Base-by-base conservation (phyloP, 2,329 filamentous ascomycete genomes). In the Aspergillus puulaauensis region DNA sequence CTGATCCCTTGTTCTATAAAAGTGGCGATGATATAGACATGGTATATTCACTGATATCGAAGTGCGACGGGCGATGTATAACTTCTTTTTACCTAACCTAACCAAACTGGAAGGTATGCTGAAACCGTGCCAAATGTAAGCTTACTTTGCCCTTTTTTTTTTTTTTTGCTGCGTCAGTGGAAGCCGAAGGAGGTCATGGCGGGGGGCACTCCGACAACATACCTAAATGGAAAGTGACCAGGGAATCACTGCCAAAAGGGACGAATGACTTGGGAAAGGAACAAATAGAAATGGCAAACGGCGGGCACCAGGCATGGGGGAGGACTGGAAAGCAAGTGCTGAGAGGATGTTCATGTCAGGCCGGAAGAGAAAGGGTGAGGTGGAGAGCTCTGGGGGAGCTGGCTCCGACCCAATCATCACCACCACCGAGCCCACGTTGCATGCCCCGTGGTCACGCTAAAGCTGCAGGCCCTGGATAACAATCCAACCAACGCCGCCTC, bases 321-420 rank as follows among this genome's bases (percentile, higher is more conserved):
- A 50, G 52, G 47, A n/a, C 52, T 56, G 35, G 40, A 52, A 35
- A 33, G 46, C 23, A n/a, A 14, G 8, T 19, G 39, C 40, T 40
- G n/a, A 33, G 56, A 43, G 45, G 40, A 53, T 49, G 39, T 40
- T 55, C 58, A 55, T 35, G 46, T 49, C 35, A 57, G 49, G 40
- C 39, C 45, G 27, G 15, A 23, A 51, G 19, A 33, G 52, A 49
- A 41, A 57, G 59, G 52, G 40, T 45, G 17, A 57, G 57, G 58
- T 60, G 60, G 63, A 24, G 60, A 64, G 57, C 60, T 61, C 53
- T 59, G 57, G 19, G 55, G 43, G 49, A 64, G 62, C 58, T 64
- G 56, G 40, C 31, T 58, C 58, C 60, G 57, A 53, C 3, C 63
- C 61, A 65, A 65, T 63, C 48, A 63, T 3, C 7, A n/a, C 17